These are phyloP conservation scores for Phytophthora boehmeriae DNA, from an alignment of 352 stramenopile genomes.

Conservation along the genomic window DNA sequence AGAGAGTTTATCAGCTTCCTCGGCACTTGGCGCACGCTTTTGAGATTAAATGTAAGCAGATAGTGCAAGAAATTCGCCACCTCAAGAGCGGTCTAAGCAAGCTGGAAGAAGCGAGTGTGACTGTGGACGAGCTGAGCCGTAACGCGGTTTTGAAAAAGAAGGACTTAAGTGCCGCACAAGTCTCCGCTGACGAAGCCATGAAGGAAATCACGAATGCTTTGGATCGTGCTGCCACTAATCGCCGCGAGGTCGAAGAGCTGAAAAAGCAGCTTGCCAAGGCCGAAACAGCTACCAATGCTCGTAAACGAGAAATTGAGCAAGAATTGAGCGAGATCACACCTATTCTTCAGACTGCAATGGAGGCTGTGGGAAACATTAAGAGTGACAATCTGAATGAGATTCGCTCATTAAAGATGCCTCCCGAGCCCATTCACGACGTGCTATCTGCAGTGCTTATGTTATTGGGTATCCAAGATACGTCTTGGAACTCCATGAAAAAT, in stretches of 20 bases:
- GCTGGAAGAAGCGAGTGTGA: constrained; percentile 89
- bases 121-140: constrained; percentile 91
- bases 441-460: constrained; percentile 95
- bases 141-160: constrained; percentile 91
- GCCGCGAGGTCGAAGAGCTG: constrained; percentile 91
- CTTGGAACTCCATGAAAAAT: constrained; percentile 98
- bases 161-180: constrained; percentile 87
- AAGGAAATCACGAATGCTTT: constrained; percentile 95
- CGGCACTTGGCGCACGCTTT: constrained; percentile 76
- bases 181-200: constrained; percentile 93
- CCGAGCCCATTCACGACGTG: constrained; percentile 95
- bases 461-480: constrained; percentile 95
- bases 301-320: constrained; percentile 94
- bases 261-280: constrained; percentile 90
- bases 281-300: constrained; percentile 87
- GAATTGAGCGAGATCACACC: constrained; percentile 92
- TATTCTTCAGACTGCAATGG: constrained; percentile 91
- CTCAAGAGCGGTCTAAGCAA: constrained; percentile 92
- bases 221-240: constrained; percentile 85
- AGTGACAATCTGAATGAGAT: constrained; percentile 97
- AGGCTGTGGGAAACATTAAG: constrained; percentile 94
- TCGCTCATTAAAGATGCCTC: constrained; percentile 94
- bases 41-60: constrained; percentile 77
- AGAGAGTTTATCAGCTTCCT: constrained; percentile 90
- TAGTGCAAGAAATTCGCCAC: constrained; percentile 88